Evolutionary conservation across 192 early-diverging fungal species (phyloP), one percentile per base, ranked within the genome.

Genomic region (Umbelopsis sp.): DNA sequence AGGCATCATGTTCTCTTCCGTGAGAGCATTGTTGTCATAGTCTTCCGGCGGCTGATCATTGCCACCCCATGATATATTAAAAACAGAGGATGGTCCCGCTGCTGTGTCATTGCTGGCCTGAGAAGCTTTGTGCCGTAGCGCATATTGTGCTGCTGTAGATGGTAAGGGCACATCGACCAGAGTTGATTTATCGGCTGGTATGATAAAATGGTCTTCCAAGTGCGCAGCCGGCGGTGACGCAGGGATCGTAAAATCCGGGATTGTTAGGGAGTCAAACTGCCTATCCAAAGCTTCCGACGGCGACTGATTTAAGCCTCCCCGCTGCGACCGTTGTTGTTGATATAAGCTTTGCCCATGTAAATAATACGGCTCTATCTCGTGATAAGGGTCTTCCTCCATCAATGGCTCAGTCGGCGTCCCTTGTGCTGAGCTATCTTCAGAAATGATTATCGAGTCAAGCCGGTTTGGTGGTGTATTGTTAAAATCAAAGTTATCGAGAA

Each of bases 41-140:
- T 64, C 21, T 23, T 73, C 76, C 22, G 44, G 76, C 20, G 76
- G 76, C 41, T 25, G 68, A 37, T 78, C 76, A 44, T 78, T 47
- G 9, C 76, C 76, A 46, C 76, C 76, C 76, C 76, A 78, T 2
- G 76, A 78, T 18, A 78, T 78, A 67, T 78, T 78, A 37, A 78
- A 78, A 22, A 65, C 71, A 25, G 75, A 61, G 3, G 70, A 52
- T 27, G n/a, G 51, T 7, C 21, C 51, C 10, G 27, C 21, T 27
- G 27, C 30, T 33, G 27, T 37, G 16, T 61, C 55, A 35, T 8
- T 61, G 1, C 12, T 25, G 18, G 12, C 11, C 33, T 61, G 55
- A 7, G 55, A 27, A 13, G 15, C 55, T n/a, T 61, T 61, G 3
- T 37, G 25, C 35, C 35, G 25, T 18, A 61, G 4, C 15, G 55